Conservation (phyloP, 805 yeast genomes). For the Wickerhamomyces strasburgensis region DNA sequence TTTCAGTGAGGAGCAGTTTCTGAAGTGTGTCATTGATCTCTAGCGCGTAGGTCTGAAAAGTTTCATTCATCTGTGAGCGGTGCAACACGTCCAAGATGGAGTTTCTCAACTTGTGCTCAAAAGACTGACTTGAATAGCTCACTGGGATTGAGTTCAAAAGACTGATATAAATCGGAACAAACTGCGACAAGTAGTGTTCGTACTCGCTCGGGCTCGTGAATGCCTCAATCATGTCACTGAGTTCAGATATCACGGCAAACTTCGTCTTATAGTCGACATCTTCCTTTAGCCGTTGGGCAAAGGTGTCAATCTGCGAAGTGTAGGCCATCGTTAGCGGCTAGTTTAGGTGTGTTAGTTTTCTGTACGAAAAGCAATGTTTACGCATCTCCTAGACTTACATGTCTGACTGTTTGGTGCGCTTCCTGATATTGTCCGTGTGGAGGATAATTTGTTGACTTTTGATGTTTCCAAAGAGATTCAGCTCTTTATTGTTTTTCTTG, state of each 20-base stretch:
- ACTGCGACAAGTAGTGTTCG: conserved; percentile 61
- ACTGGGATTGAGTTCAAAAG: conserved; percentile 65
- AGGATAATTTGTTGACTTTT: background rate
- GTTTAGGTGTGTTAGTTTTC: background rate
- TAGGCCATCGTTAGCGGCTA: conserved; percentile 27
- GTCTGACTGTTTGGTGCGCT: no score
- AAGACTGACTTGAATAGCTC: conserved; percentile 58
- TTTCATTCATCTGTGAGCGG: conserved; percentile 77
- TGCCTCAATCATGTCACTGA: conserved; percentile 82
- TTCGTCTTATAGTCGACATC: conserved; percentile 53
- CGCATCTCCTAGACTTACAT: background rate
- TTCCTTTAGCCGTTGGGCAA: conserved; percentile 56
- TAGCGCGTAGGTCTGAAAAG: conserved; percentile 65
- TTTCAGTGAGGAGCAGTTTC: conserved; percentile 62
- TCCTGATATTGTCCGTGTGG: no score
- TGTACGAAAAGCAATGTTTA: background rate
- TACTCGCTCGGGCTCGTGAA: conserved; percentile 80
- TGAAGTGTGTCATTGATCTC: conserved; percentile 57
- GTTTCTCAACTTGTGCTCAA: conserved; percentile 75
- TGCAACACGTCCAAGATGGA: conserved; percentile 74
- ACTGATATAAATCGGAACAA: conserved; percentile 65
- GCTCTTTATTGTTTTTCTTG: background rate
- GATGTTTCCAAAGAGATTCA: background rate
- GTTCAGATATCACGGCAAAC: conserved; percentile 70
- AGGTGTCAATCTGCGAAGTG: conserved; percentile 54